phyloP scores from a whole-genome alignment of 176 grass and related monocot species.

The Cenchrus americanus region DNA sequence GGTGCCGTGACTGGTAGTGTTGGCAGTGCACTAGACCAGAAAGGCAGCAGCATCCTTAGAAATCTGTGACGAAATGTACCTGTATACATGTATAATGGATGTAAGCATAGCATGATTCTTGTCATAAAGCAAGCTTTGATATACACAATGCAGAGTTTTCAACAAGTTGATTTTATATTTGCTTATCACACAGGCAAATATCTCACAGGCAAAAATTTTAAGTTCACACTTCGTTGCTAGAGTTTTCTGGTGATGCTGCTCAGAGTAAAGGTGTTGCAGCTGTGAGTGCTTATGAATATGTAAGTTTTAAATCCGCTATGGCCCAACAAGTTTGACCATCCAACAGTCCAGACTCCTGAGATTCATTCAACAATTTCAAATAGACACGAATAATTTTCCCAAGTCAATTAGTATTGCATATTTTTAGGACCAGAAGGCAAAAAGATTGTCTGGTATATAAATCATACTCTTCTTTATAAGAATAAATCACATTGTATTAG shows the following conservation, averaged over 20 bases:
- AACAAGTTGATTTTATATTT: neutral
- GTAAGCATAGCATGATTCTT: neutral
- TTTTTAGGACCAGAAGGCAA: neutral
- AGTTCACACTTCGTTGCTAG: neutral
- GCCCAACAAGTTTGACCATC: neutral
- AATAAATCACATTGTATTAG: neutral
- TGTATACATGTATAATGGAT: slow-evolving; percentile 19
- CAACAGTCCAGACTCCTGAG: neutral
- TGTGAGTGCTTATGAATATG: neutral
- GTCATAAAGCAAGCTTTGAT: slow-evolving; percentile 1
- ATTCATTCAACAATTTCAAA: neutral
- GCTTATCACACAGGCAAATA: neutral
- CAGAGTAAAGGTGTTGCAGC: neutral
- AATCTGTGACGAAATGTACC: slow-evolving; percentile 86
- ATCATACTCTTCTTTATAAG: neutral
- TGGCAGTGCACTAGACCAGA: slow-evolving; percentile 91
- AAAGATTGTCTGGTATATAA: slow-evolving; percentile 1
- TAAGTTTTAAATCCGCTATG: neutral
- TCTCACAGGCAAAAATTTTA: neutral
- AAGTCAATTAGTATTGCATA: slow-evolving; percentile 1
- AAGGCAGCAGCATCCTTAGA: slow-evolving; percentile 94
- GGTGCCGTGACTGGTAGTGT: slow-evolving; percentile 88
- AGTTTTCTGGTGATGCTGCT: neutral
- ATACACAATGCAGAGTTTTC: neutral
- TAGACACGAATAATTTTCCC: neutral